Base-by-base conservation (phyloP, 129 eudicot genomes). In the Logfia minima region DNA sequence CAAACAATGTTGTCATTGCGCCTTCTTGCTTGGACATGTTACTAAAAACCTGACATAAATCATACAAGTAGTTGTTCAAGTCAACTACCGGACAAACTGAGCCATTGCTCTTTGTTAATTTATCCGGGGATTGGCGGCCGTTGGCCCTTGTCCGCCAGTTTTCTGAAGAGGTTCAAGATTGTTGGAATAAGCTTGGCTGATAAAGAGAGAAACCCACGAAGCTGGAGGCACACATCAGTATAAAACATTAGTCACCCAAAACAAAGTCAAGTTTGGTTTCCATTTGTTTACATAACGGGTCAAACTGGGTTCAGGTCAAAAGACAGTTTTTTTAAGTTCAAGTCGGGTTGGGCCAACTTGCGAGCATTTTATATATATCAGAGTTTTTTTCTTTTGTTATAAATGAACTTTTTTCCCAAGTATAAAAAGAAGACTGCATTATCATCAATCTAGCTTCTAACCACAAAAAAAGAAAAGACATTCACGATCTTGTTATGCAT, bases 181-280 rank as follows among this genome's bases (percentile, higher is more conserved):
- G 79, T 63, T 13, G 84, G 84, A 56, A 80, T 56, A 80, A 80
- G 79, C 63, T 62, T 74, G 68, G 79, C 68, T 69, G 41, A 37
- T 45, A 80, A 37, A 4, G 84, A 66, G 55, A 80, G 75, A 58
- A 80, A 24, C 22, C 84, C 84, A 0, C 55, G 22, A 52, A 80
- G 63, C 84, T 80, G 62, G 51, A 78, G 58, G 26, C 74, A 31
- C 74, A 19, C 18, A 32, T 77, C 63, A 43, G 45, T 10, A 32
- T 32, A 53, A 43, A 16, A 17, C 39, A 48, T 14, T 28, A 66
- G 64, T 48, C 58, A 61, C 34, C 14, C 22, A 28, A 35, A 26
- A 24, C 17, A 52, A 66, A 13, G 18, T 22, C 0, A 26, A 41
- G 69, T 68, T 39, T 24, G 34, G 43, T 56, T 55, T 77, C 56